Base-by-base conservation (phyloP, 228 moss, liverwort and hornwort species). In the Sphagnum magellanicum region DNA sequence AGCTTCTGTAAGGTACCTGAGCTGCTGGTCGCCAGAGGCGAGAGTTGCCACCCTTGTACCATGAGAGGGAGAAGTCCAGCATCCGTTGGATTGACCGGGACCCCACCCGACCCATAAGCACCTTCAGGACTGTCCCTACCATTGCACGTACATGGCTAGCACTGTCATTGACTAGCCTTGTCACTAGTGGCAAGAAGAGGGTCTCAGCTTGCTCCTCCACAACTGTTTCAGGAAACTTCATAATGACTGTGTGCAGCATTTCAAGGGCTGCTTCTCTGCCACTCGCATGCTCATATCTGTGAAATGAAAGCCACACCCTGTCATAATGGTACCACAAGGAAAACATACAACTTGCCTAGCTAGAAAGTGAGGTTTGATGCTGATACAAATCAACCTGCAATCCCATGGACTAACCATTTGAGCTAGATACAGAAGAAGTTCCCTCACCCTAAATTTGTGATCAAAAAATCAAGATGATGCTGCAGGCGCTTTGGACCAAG, bases 181-280 rank as follows among this genome's bases (percentile, higher is more conserved):
- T 83, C 70, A 98, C 98, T 15, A 98, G 80, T 60, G 94, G 87
- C 66, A 98, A 85, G 70, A 98, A 98, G 76, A 94, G 70, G 61
- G 90, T 79, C 64, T 94, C 98, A 16, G 89, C 84, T 61, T 98
- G 98, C 79, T 98, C 93, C 75, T 93, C 94, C 17, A 98, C 80
- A 62, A 98, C 89, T 15, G 71, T 64, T 66, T 90, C 84, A 10
- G 98, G 98, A 70, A 98, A 94, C 74, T 98, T 98, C 68, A 83
- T 52, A 67, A 94, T 92, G 49, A 98, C 84, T 5, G 92, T 88
- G 64, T 92, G 94, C 52, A 98, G 82, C 98, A 98, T 98, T 69
- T 98, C 98, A 57, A 98, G 74, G 50, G 90, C 90, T 71, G 98
- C 90, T 78, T 98, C 98, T 77, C 98, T 87, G 60, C 98, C 98